Evolutionary conservation across 2,329 filamentous ascomycete species (phyloP).

Genomic region (Cladosporium oxysporum): DNA sequence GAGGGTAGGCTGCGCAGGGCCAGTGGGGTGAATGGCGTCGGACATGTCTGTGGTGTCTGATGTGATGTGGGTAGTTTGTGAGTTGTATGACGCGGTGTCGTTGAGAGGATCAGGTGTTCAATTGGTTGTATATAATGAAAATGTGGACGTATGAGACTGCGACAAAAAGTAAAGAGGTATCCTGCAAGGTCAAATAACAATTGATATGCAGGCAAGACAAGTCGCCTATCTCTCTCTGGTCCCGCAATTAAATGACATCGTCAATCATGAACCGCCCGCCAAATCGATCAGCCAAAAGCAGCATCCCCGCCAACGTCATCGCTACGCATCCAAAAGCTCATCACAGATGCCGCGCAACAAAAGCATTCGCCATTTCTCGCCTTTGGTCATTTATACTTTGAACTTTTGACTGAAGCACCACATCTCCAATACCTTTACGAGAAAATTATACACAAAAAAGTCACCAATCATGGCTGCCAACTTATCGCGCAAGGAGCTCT

Average conservation of each 20-base stretch:
- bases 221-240: not conserved
- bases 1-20: slow-evolving; percentile 47
- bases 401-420: not conserved
- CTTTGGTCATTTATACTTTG: not conserved
- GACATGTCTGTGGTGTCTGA: slow-evolving; percentile 36
- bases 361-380: not conserved
- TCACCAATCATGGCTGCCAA: slow-evolving; percentile 49
- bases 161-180: not conserved
- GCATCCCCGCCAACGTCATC: slow-evolving; percentile 5
- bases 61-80: not conserved
- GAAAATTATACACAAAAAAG: not conserved
- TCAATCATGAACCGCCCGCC: not conserved
- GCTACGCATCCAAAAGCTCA: not conserved
- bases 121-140: not conserved
- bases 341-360: not conserved
- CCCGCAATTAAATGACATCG: slow-evolving; percentile 6
- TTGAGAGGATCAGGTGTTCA: not conserved
- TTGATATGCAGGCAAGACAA: not conserved
- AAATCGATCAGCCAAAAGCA: not conserved
- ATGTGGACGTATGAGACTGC: not conserved
- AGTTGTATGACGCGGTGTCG: too few relatives aligned
- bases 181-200: not conserved
- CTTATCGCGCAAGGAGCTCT: slow-evolving; percentile 67
- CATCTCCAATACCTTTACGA: not conserved
- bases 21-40: slow-evolving; percentile 42